Percentiles rank a stretch among this genome's conserved stretches.
Conservation (phyloP, 2,329 filamentous ascomycete species). For the Fusarium piperis region DNA sequence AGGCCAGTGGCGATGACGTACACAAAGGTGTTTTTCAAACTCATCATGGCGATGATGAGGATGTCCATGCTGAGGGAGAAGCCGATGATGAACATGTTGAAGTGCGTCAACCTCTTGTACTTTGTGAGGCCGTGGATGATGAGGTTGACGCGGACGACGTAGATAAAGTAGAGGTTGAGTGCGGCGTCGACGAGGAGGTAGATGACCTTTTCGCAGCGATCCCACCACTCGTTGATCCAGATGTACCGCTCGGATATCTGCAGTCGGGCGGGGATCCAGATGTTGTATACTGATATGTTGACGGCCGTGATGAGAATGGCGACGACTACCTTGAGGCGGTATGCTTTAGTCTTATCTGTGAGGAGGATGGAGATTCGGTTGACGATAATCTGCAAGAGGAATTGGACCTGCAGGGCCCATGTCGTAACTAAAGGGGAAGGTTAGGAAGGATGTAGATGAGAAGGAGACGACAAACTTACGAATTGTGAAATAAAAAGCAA, state of each 20-base stretch:
- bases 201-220: constrained; percentile 42
- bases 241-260: constrained; percentile 38
- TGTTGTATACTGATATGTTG: constrained; percentile 41
- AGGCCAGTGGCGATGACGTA: not conserved
- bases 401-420: constrained; percentile 43
- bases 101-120: constrained; percentile 38
- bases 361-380: constrained; percentile 40
- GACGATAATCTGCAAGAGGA: constrained; percentile 42
- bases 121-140: constrained; percentile 37
- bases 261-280: constrained; percentile 40
- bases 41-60: constrained; percentile 43
- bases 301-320: constrained; percentile 38
- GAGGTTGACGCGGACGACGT: constrained; percentile 36
- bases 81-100: constrained; percentile 43
- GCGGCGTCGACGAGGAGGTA: constrained; percentile 40
- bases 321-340: constrained; percentile 31
- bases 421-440: constrained; percentile 32
- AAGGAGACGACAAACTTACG: constrained; percentile 17
- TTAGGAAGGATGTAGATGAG: not conserved
- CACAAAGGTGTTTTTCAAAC: constrained; percentile 41
- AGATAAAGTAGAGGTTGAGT: constrained; percentile 41
- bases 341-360: constrained; percentile 26
- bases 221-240: constrained; percentile 42
- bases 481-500: constrained; percentile 43
- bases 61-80: constrained; percentile 43